Evolutionary conservation across 2,329 filamentous ascomycete genomes (phyloP).

Genomic region (Tolypocladium tropicale): DNA sequence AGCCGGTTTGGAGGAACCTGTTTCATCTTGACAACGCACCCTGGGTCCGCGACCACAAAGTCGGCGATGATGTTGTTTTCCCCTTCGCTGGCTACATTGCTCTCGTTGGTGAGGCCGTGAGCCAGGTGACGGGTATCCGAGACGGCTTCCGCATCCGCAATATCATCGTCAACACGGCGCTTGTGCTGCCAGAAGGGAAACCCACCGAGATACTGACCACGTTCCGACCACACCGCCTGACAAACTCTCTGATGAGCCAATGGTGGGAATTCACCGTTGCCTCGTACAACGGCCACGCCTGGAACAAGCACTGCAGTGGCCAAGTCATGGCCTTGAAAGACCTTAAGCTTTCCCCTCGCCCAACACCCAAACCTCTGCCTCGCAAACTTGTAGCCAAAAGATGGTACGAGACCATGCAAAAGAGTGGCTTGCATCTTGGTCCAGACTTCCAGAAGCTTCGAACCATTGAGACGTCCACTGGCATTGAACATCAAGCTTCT

Average conservation of each 20-base stretch:
- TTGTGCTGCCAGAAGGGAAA: conserved; percentile 16
- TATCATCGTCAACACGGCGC: conserved; percentile 15
- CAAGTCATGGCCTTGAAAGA: too few species aligned
- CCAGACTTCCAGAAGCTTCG: not conserved
- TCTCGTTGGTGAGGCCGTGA: conserved; percentile 15
- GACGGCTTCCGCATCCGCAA: conserved; percentile 16
- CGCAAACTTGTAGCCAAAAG: not conserved
- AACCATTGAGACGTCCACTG: not conserved
- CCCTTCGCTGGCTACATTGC: conserved; percentile 26
- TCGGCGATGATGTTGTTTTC: conserved; percentile 30
- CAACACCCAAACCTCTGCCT: not conserved
- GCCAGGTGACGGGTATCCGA: conserved; percentile 7
- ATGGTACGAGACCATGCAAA: not conserved
- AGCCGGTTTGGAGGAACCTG: conserved; percentile 12
- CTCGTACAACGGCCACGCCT: conserved; percentile 9
- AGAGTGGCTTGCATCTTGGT: not conserved
- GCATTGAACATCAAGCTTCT: not conserved
- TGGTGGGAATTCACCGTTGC: conserved; percentile 23
- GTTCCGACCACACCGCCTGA: conserved; percentile 14
- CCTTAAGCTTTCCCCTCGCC: too few species aligned
- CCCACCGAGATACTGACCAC: conserved; percentile 21
- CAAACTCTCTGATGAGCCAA: conserved; percentile 10
- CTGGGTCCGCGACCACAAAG: conserved; percentile 32
- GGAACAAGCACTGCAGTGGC: conserved; percentile 9
- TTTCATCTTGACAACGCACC: conserved; percentile 13